Evolutionary conservation across 129 eudicot genomes (phyloP).

Genomic region (Flaveria sonorensis): DNA sequence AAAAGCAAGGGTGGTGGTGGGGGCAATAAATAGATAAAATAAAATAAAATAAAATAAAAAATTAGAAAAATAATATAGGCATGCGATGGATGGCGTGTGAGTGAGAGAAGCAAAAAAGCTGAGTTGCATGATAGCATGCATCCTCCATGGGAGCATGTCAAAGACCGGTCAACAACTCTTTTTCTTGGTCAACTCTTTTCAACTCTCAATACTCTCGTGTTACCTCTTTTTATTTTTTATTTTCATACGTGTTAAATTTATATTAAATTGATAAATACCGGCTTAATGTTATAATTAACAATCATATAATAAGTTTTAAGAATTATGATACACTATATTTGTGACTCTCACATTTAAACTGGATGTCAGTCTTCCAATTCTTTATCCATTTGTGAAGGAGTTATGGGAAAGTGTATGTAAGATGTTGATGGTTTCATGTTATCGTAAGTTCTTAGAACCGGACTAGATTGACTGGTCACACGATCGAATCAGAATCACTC

Average conservation of each 20-base stretch:
- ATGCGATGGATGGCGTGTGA: conserved; percentile 41
- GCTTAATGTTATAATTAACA: too few relatives aligned
- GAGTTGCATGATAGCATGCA: conserved; percentile 34
- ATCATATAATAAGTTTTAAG: too few relatives aligned
- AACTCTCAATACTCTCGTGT: conserved; percentile 25
- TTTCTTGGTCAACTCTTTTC: conserved; percentile 36
- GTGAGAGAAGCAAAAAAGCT: conserved; percentile 26
- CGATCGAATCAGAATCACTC: too few relatives aligned
- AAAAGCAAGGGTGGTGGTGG: conserved; percentile 7
- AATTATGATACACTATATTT: too few relatives aligned
- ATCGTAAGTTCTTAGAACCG: too few relatives aligned
- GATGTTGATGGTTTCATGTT: too few relatives aligned
- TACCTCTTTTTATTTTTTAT: background rate
- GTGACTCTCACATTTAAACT: too few relatives aligned
- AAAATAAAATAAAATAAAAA: background rate
- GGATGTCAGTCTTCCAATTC: too few relatives aligned
- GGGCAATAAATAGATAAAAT: background rate
- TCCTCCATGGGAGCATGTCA: conserved; percentile 35
- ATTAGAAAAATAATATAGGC: conserved; percentile 16
- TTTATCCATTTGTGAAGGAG: too few relatives aligned
- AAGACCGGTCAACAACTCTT: conserved; percentile 41
- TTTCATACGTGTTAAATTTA: background rate
- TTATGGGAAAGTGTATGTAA: too few relatives aligned
- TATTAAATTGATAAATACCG: background rate
- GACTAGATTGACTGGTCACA: too few relatives aligned